A percentile compares a stretch with the other conserved stretches of the same genome.
phyloP scores from a whole-genome alignment of 176 grass and related monocot genomes.

The Oryza brachyantha region DNA sequence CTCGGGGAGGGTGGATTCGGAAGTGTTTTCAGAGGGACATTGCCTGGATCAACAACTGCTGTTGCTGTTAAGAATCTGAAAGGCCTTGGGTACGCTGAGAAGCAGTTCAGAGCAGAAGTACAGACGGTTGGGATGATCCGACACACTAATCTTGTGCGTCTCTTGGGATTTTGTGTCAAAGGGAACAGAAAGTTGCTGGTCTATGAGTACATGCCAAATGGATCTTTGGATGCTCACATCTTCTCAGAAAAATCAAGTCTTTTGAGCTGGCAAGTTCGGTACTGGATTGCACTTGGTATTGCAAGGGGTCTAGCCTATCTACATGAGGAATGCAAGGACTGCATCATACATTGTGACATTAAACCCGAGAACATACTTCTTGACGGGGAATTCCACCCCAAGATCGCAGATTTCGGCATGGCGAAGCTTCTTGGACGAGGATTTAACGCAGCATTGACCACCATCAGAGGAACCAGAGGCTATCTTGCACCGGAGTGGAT shows the following conservation, averaged over 20 bases:
- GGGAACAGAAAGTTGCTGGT: conserved; percentile 38
- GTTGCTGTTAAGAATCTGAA: conserved; percentile 57
- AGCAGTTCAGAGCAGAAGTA: conserved; percentile 59
- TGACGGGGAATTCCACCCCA: conserved; percentile 35
- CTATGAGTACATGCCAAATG: conserved; percentile 54
- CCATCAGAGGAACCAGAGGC: conserved; percentile 46
- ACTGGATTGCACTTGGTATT: conserved; percentile 31
- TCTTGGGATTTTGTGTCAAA: conserved; percentile 52
- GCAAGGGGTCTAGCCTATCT: conserved; percentile 54
- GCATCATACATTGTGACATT: conserved; percentile 65
- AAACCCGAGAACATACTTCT: conserved; percentile 65
- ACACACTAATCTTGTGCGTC: conserved; percentile 49
- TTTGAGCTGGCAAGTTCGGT: conserved; percentile 35
- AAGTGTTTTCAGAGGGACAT: conserved; percentile 45
- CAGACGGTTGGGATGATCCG: conserved; percentile 51
- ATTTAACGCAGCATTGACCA: conserved; percentile 45
- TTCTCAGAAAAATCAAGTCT: conserved; percentile 18
- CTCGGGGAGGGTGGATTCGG: conserved; percentile 50
- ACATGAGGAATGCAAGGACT: conserved; percentile 52
- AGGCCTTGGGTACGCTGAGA: conserved; percentile 30
- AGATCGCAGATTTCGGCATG: conserved; percentile 56
- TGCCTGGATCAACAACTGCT: conserved; percentile 3
- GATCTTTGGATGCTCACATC: conserved; percentile 37
- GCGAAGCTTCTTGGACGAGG: conserved; percentile 52
- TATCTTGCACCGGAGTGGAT: conserved; percentile 64